Percentiles rank a stretch among this genome's conserved stretches.
These are phyloP conservation scores for Ettlia oleoabundans DNA, from an alignment of 139 green algal species.

Conservation along the genomic window DNA sequence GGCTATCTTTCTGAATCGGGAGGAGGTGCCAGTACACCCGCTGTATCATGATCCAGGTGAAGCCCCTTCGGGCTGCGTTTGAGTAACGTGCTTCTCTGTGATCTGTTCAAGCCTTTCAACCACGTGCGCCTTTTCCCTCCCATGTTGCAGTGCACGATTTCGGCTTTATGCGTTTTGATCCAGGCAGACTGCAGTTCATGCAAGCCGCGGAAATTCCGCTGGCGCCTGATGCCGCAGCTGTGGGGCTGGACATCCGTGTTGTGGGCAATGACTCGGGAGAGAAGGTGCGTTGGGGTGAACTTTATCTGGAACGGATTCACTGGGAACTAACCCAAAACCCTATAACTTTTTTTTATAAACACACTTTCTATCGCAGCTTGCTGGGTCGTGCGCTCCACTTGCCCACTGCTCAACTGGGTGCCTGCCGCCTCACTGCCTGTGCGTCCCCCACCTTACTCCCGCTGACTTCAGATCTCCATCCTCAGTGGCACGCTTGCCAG, in stretches of 20 bases:
- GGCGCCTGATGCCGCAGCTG: constrained; percentile 73
- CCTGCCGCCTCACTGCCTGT: background rate
- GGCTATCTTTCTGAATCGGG: constrained; percentile 91
- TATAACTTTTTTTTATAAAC: no score
- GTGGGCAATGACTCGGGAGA: constrained; percentile 93
- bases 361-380: no score
- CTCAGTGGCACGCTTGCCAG: constrained; percentile 86
- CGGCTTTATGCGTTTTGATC: constrained; percentile 79
- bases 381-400: background rate
- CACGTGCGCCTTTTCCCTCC: no score
- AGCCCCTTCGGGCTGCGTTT: background rate
- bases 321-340: no score
- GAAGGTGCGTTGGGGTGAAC: constrained; percentile 72
- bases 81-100: no score
- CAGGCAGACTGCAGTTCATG: constrained; percentile 75
- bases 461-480: constrained; percentile 87
- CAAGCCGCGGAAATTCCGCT: constrained; percentile 74
- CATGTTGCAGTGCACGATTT: constrained; percentile 52
- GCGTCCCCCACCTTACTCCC: background rate
- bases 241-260: constrained; percentile 89
- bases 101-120: no score
- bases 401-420: background rate
- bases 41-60: constrained; percentile 55
- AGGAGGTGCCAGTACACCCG: constrained; percentile 70
- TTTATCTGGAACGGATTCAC: no score